Evolutionary conservation across 176 grass and related monocot genomes (phyloP), one percentile per base, ranked within the genome.

Genomic region (Oryza punctata): DNA sequence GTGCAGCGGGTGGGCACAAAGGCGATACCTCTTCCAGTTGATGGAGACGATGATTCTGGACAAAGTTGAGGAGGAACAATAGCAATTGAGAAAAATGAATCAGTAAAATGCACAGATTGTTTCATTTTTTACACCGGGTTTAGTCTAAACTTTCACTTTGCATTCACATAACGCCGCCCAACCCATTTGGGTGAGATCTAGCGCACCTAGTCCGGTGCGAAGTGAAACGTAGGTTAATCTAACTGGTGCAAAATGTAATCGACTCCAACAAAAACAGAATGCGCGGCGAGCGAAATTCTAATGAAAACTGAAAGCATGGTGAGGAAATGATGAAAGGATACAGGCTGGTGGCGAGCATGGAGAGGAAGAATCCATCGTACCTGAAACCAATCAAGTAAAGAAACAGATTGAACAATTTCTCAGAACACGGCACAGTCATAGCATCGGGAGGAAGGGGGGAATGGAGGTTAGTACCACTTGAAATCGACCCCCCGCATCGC

Each of bases 321-420:
- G 54, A 59, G 30, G 44, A 26, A 52, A 12, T 21, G 21, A 11
- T 47, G n/a, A 2, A 79, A 89, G 87, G 83, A 87, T 99, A 96
- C 96, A 99, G 80, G 88, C 96, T 99, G 75, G 96, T 99, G 28
- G 91, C 96, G 49, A 99, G 91, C 96, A 96, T 99, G 67, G 91
- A 94, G 77, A 99, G 87, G 79, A 99, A 96, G 91, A 99, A 99
- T 28, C 96, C 96, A 60, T 99, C 96, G 43, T 99, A 99, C 96
- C 95, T 98, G 38, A 66, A 76, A 69, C 0, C 12, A 43, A 44
- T 1, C 46, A 27, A 49, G 63, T 16, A 46, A 50, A 65, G 16
- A 63, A 59, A 78, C 38, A 19, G 68, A 24, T 23, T 23, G 10
- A 30, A 40, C 23, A 21, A 69, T 4, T 33, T 5, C 5, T 18